Evolutionary conservation across 2,329 filamentous ascomycete species (phyloP).

Genomic region (Talaromyces marneffei): DNA sequence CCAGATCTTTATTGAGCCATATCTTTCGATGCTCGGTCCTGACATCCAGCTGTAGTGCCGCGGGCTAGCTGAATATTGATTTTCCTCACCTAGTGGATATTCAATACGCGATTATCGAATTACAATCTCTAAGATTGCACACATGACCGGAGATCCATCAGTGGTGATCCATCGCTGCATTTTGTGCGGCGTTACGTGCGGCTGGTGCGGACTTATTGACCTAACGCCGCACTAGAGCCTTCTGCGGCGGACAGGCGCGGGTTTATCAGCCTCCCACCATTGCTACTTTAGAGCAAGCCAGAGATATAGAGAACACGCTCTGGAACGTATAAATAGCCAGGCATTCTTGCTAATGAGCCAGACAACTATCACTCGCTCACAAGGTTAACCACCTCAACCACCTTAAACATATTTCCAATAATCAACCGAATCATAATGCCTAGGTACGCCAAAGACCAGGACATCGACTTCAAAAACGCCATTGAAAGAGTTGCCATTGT

Average conservation of each 20-base stretch:
- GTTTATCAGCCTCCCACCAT: neutral
- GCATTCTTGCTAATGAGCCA: neutral
- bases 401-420: neutral
- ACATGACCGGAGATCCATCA: neutral
- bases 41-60: slow-evolving; percentile 10
- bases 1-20: slow-evolving; percentile 28
- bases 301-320: neutral
- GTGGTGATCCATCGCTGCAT: neutral
- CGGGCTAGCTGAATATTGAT: neutral
- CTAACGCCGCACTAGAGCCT: neutral
- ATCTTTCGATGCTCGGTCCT: slow-evolving; percentile 22
- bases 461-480: slow-evolving; percentile 20
- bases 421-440: neutral
- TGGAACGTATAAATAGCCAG: neutral
- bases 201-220: neutral
- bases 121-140: neutral
- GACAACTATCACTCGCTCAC: neutral
- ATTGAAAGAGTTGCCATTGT: slow-evolving; percentile 37
- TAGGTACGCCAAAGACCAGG: slow-evolving; percentile 8
- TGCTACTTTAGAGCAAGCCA: neutral
- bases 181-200: neutral
- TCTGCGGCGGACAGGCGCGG: neutral
- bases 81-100: neutral
- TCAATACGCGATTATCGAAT: neutral
- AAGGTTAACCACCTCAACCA: neutral